phyloP scores from a whole-genome alignment of 192 early-diverging fungal genomes.

The Fimicolochytrium jonesii region DNA sequence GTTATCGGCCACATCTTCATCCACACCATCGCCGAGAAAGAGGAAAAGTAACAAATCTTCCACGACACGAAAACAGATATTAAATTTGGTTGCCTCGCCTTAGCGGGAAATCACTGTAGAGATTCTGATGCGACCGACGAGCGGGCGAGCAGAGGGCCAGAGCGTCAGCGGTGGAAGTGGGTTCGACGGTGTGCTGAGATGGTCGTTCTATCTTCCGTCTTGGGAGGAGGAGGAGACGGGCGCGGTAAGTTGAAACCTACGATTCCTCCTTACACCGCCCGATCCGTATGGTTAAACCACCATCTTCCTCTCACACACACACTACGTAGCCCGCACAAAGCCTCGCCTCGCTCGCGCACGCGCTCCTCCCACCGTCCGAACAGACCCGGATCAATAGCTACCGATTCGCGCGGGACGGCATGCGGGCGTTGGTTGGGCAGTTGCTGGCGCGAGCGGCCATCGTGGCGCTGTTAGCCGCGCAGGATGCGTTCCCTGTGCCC shows the following conservation, averaged over 20 bases:
- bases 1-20: no score
- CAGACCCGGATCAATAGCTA: conserved; percentile 14
- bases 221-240: not conserved
- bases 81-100: no score
- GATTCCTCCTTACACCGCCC: not conserved
- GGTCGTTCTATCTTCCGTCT: not conserved
- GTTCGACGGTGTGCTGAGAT: not conserved
- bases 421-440: conserved; percentile 13
- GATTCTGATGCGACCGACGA: no score
- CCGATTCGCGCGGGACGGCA: not conserved
- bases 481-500: not conserved
- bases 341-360: no score
- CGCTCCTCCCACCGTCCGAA: conserved; percentile 5
- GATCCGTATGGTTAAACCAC: not conserved
- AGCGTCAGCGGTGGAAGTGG: no score
- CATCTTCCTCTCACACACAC: no score
- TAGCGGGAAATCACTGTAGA: no score
- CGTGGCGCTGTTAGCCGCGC: not conserved
- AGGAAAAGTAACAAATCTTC: no score
- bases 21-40: no score
- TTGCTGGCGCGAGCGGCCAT: conserved; percentile 9
- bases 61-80: no score
- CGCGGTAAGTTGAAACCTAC: not conserved
- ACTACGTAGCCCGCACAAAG: no score
- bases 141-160: no score